Base-by-base conservation (phyloP, 2,329 filamentous ascomycete genomes). In the Dactylellina sp. region DNA sequence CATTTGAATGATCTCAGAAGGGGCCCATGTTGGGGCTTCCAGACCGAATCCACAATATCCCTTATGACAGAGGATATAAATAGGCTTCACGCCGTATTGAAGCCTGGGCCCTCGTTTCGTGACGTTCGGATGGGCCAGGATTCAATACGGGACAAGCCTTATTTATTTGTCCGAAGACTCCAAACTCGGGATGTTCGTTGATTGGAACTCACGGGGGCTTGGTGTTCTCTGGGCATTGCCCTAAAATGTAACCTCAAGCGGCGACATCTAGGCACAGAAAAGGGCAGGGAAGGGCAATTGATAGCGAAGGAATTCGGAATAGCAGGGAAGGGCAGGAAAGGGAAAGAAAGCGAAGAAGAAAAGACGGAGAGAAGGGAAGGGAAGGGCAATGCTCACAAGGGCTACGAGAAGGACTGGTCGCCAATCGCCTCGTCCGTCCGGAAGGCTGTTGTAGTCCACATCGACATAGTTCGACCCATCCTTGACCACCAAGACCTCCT, bases 401-500 rank as follows among this genome's bases (percentile, higher is more conserved):
- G 44, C 71, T 12, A 75, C 52, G 24, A 75, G 63, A 3, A 75
- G 57, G 24, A 75, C 63, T 16, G 71, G 63, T 53, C 71, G 53
- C 71, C 71, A 75, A 40, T 75, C 71, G 53, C 63, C 71, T 75
- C 71, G 47, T 63, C 57, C 60, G 39, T 70, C 70, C 22, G 70
- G 70, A 24, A 74, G 61, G 49, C 70, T 74, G 47, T 66, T 61
- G 56, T 74, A 74, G 49, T 66, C 70, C 39, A 74, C 61, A 49
- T 66, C 40, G 14, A 74, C 56, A 24, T 44, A 70, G 7, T 35
- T 47, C 1, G 53, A 53, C 7, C 63, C 63, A 40, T 75, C 71
- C 57, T 65, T 59, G 52, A 70, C 63, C 14, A 63, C 63, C 40
- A 70, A 49, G 47, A 75, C 62, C 52, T 68, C 71, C 52, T 70